Evolutionary conservation across 306 rosid species (phyloP).

Genomic region (Potentilla sterilis): DNA sequence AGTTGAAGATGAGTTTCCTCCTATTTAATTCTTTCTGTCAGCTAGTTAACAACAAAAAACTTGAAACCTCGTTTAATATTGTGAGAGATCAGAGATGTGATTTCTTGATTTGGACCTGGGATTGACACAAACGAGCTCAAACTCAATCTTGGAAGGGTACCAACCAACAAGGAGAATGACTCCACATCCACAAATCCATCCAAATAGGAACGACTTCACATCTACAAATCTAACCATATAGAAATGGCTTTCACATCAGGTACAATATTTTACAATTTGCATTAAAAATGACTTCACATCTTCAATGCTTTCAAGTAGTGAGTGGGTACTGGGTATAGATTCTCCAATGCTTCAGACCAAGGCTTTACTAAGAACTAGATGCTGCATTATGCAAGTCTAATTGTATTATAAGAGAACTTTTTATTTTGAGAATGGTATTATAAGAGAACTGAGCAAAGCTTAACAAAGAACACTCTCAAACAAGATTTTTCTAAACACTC

Average conservation of each 20-base stretch:
- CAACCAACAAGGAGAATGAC: conserved; percentile 1
- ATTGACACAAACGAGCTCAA: too few species aligned
- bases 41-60: too few species aligned
- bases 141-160: neutral
- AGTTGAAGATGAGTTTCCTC: too few species aligned
- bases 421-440: neutral
- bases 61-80: too few species aligned
- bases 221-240: neutral
- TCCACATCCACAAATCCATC: neutral
- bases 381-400: neutral
- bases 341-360: neutral
- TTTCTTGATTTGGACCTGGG: too few species aligned
- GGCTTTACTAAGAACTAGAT: neutral
- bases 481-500: neutral
- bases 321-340: neutral
- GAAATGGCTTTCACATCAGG: neutral
- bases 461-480: neutral
- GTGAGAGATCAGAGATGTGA: too few species aligned
- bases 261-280: neutral
- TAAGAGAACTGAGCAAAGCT: neutral
- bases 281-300: neutral
- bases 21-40: too few species aligned
- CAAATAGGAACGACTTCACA: conserved; percentile 9
- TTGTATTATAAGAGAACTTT: neutral
- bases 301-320: neutral